Evolutionary conservation across 2,329 filamentous ascomycete genomes (phyloP), one percentile per base, ranked within the genome.

Genomic region (Paracoccidioides brasiliensis): DNA sequence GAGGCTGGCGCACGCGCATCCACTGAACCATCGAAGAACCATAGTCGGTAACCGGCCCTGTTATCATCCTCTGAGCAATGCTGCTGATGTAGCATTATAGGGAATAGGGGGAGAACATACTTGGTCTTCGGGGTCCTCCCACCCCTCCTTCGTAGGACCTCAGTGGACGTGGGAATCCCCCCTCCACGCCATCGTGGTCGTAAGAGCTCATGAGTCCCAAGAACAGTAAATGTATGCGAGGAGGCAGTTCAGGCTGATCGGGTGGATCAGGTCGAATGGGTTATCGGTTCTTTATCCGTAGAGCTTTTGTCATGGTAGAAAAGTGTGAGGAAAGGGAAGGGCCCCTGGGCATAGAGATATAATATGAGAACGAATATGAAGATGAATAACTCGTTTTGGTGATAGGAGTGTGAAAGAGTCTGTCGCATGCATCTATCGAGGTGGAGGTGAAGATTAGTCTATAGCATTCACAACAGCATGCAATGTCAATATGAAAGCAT

Each of bases 31-130:
- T 81, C 8, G 89, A 93, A 30, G 90, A 85, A 65, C 89, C 86
- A 78, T 95, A 95, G 71, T 96, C 90, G 46, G 90, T 96, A 12
- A 95, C 88, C 46, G 90, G 86, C 60, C 90, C 89, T 95, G 59
- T 55, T 62, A 55, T 38, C 28, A 55, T 55, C 55, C 28, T 14
- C 8, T 37, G 28, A 44, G 50, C 15, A 42, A 45, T 6, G 22
- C 22, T 30, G 9, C 15, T 14, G 28, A 14, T 4, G 10, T 41
- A 52, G 35, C 45, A 22, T 53, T 5, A 42, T 28, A 14, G 9
- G 12, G 7, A 4, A 46, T 12, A 32, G 2, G 15, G 33, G 43
- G 30, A 38, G 33, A 32, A 41, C 49, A 38, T 69, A 73, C 71
- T 67, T 42, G 71, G 71, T 59, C 71, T 65, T 57, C 71, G 69